Evolutionary conservation across 2,329 filamentous ascomycete genomes (phyloP), one percentile per base, ranked within the genome.

Genomic region (Didymella pomorum): DNA sequence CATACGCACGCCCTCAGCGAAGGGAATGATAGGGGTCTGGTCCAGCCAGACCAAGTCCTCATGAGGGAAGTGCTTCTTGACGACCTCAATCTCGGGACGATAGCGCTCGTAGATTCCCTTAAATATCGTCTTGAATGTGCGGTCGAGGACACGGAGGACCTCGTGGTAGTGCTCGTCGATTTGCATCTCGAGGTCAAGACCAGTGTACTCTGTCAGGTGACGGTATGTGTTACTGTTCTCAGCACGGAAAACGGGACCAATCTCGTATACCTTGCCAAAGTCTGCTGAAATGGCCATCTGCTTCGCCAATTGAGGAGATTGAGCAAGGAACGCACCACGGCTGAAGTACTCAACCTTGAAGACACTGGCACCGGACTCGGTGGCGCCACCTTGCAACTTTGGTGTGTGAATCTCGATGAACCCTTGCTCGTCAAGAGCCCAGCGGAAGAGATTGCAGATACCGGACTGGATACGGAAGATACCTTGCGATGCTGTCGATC

Each of bases 221-320:
- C 93, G 88, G 71, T 97, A 93, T 0, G 93, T 97, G 77, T 97
- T 97, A 72, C 91, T 96, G 80, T 97, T 96, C 75, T 97, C 93
- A 0, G 93, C 93, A 66, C 93, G 88, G 83, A 97, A 97, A 7
- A 97, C 93, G 2, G 91, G 88, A 16, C 92, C 92, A 64, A 95
- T 89, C 74, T 97, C 93, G 71, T 94, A 97, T 7, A 97, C 93
- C 49, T 89, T 87, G 56, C 89, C 89, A 73, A 97, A 95, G 74
- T 97, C 93, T 26, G 93, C 89, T 5, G 92, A 91, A 39, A 97
- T 92, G 50, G 88, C 86, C 90, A 96, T 94, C 77, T 97, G 93
- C 80, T 97, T 97, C 52, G 92, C 91, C 63, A 97, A 78, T 76
- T 97, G 93, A 7, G 93, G 93, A 61, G 91, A 96, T 79, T 97